phyloP scores from a whole-genome alignment of 2,329 filamentous ascomycete genomes.

The Cladosporium sp. region DNA sequence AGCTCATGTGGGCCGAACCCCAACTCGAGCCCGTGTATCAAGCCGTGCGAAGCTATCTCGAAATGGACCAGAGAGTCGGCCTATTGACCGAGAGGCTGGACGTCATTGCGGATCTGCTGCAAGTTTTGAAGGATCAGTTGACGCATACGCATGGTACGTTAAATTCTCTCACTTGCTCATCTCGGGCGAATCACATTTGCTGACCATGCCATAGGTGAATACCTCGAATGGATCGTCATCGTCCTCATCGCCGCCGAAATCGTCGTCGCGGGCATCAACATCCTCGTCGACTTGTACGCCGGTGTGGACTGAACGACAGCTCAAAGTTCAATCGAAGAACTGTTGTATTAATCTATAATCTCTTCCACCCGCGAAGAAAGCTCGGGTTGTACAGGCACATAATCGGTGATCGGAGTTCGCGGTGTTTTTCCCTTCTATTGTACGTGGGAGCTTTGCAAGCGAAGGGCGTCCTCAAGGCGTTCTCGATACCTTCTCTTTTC shows the following conservation, averaged over 20 bases:
- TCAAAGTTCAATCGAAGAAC: too few species aligned
- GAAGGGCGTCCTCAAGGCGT: too few species aligned
- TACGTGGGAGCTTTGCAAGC: too few species aligned
- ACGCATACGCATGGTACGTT: slow-evolving; percentile 87
- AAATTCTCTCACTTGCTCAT: not conserved
- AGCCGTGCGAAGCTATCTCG: slow-evolving; percentile 88
- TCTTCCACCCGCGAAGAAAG: too few species aligned
- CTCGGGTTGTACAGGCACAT: too few species aligned
- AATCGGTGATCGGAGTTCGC: too few species aligned
- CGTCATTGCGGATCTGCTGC: slow-evolving; percentile 88
- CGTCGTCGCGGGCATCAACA: slow-evolving; percentile 79
- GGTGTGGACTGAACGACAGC: slow-evolving; percentile 27
- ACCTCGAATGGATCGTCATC: slow-evolving; percentile 66
- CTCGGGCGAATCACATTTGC: too few species aligned
- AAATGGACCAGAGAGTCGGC: slow-evolving; percentile 94
- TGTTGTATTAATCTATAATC: too few species aligned
- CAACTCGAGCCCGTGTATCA: slow-evolving; percentile 95
- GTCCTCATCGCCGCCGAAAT: slow-evolving; percentile 95
- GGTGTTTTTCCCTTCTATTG: too few species aligned
- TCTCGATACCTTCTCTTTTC: too few species aligned
- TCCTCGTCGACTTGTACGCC: slow-evolving; percentile 87
- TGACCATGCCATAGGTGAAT: slow-evolving; percentile 34
- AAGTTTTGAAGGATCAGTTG: slow-evolving; percentile 91
- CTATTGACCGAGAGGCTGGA: slow-evolving; percentile 84
- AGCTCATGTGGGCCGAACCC: slow-evolving; percentile 97